A percentile compares a stretch with the other conserved stretches of the same genome.
phyloP scores from a whole-genome alignment of 2,329 filamentous ascomycete genomes.

The Pyrenochaeta sp. region DNA sequence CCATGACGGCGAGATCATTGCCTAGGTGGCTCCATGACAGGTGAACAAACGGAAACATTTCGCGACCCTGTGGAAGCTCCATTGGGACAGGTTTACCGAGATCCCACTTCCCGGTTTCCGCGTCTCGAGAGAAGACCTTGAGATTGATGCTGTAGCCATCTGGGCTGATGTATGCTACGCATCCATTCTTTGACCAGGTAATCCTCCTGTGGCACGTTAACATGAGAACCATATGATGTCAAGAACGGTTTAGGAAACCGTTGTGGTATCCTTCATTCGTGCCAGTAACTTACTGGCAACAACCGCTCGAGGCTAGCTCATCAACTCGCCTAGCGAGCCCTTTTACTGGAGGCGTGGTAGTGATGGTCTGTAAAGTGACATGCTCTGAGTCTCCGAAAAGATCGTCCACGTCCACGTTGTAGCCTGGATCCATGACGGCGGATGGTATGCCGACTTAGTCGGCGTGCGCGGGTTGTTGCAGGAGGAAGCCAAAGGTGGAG shows the following conservation, averaged over 20 bases:
- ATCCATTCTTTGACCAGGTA: slow-evolving; percentile 87
- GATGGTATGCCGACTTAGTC: slow-evolving; percentile 36
- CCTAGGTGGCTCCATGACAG: slow-evolving; percentile 81
- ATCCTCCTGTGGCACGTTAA: slow-evolving; percentile 66
- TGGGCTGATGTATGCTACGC: slow-evolving; percentile 79
- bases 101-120: slow-evolving; percentile 76
- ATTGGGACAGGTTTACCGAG: slow-evolving; percentile 76
- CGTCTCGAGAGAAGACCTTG: slow-evolving; percentile 74
- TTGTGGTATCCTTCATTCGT: background rate
- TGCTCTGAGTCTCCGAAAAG: slow-evolving; percentile 63
- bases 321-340: slow-evolving; percentile 77
- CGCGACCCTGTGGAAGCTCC: slow-evolving; percentile 68
- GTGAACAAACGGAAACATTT: slow-evolving; percentile 76
- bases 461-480: slow-evolving; percentile 5
- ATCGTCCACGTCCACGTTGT: slow-evolving; percentile 53
- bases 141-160: slow-evolving; percentile 77
- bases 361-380: slow-evolving; percentile 66
- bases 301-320: slow-evolving; percentile 77
- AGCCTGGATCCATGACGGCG: slow-evolving; percentile 62
- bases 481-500: slow-evolving; percentile 1
- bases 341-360: slow-evolving; percentile 65
- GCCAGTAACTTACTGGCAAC: slow-evolving; percentile 74
- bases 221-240: no score
- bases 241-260: background rate
- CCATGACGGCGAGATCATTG: slow-evolving; percentile 83